A percentile compares a stretch with the other conserved stretches of the same genome.
These are phyloP conservation scores for Neurospora sp. DNA, from an alignment of 2,329 filamentous ascomycete species.

Conservation along the genomic window DNA sequence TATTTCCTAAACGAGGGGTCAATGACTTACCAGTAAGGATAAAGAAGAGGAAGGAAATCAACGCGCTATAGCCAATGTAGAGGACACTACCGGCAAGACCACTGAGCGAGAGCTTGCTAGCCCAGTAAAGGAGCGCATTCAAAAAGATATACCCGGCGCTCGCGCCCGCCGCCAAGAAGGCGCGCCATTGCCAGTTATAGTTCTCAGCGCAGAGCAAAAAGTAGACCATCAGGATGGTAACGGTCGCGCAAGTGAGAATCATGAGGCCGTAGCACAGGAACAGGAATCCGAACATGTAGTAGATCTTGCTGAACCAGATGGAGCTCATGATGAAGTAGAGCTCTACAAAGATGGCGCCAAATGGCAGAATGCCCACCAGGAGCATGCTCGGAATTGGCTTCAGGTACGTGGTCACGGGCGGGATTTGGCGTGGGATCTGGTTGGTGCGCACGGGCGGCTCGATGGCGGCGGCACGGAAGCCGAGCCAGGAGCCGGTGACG, in stretches of 20 bases:
- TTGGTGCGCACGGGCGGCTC: slow-evolving; percentile 85
- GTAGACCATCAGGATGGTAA: slow-evolving; percentile 90
- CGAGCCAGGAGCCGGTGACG: slow-evolving; percentile 83
- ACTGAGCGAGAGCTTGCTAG: slow-evolving; percentile 77
- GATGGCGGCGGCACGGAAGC: slow-evolving; percentile 66
- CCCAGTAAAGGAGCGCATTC: slow-evolving; percentile 84
- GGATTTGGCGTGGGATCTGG: slow-evolving; percentile 96
- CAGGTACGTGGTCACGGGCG: slow-evolving; percentile 72
- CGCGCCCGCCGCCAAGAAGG: slow-evolving; percentile 84
- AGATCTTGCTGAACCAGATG: slow-evolving; percentile 97
- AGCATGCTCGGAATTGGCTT: slow-evolving; percentile 83
- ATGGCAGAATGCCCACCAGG: slow-evolving; percentile 84
- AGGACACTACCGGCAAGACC: slow-evolving; percentile 79
- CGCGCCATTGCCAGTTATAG: slow-evolving; percentile 98
- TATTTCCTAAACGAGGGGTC: slow-evolving; percentile 39
- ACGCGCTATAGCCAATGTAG: slow-evolving; percentile 84
- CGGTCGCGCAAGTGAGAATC: slow-evolving; percentile 88
- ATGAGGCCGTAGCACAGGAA: slow-evolving; percentile 97
- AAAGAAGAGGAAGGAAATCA: slow-evolving; percentile 87
- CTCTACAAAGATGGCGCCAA: slow-evolving; percentile 95
- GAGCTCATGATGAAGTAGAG: slow-evolving; percentile 99
- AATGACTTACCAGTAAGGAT: slow-evolving; percentile 78
- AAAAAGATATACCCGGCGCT: slow-evolving; percentile 86
- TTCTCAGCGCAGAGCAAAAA: slow-evolving; percentile 94
- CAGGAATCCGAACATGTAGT: slow-evolving; percentile 99